Evolutionary conservation across 1,284 basidiomycete species (phyloP), one percentile per base, ranked within the genome.

Genomic region (Malassezia arunalokei): DNA sequence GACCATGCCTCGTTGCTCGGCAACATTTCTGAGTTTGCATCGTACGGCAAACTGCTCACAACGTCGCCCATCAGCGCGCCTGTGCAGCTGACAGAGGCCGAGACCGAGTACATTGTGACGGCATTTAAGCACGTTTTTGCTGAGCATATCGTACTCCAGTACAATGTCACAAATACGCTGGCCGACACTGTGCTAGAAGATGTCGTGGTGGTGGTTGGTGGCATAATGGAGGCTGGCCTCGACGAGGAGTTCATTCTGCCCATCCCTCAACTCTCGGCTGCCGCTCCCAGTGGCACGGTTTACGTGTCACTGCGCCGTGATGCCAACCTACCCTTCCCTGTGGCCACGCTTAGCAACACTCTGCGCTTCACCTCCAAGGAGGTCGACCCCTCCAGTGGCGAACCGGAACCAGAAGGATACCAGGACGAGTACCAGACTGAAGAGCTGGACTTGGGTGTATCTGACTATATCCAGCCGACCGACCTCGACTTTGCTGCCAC

Each of bases 381-480:
- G 73, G 81, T 98, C 14, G 94, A 99, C 75, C 94, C 94, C 12
- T 79, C 84, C 27, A 92, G 86, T n/a, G 91, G 91, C 47, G 85
- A 90, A 73, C 92, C 94, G 11, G 94, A 99, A 75, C 88, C 87
- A 63, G 91, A 96, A 60, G 94, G 94, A 6, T 99, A 98, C 76
- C 86, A 90, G 72, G 94, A 98, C 77, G 92, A 98, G 75, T 99
- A 99, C 76, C 86, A 90, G 74, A 79, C 95, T 39, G 92, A 96
- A 75, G 94, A 96, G 62, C 81, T 95, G 51, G 94, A 96, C 71
- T 77, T 99, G 43, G 83, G 84, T 51, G 88, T 87, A 5, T 83
- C 84, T 29, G 87, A 90, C 76, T 99, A 95, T 75, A 87, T 99
- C 68, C 78, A 89, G 43, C 90, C 90, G 14, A 88, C 81, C 60